Evolutionary conservation across 345 rosid genomes (phyloP).

Genomic region (Arabis alpina): DNA sequence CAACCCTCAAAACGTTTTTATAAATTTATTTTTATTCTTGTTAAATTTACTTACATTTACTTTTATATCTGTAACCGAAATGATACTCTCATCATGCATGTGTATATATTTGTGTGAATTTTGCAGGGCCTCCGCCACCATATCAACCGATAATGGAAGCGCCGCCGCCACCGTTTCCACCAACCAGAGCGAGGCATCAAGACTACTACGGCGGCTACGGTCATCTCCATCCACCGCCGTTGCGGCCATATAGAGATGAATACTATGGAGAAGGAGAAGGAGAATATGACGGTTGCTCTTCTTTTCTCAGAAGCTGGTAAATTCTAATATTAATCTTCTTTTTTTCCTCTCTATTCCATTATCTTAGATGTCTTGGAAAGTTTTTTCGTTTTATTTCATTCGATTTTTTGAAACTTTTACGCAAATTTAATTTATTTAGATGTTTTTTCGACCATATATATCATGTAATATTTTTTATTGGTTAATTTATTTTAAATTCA

Average conservation of each 20-base stretch:
- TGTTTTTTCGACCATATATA: too few species aligned
- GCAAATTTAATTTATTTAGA: too few species aligned
- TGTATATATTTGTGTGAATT: background rate
- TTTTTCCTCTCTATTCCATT: too few species aligned
- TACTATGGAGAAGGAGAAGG: conserved; percentile 36
- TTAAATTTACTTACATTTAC: background rate
- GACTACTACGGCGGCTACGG: conserved; percentile 29
- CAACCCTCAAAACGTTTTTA: background rate
- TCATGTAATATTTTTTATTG: too few species aligned
- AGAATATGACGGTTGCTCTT: conserved; percentile 37
- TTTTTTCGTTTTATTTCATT: too few species aligned
- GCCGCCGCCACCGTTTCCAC: conserved; percentile 38
- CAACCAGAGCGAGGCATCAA: conserved; percentile 30
- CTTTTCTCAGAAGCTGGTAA: conserved; percentile 42
- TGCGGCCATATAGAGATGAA: conserved; percentile 37
- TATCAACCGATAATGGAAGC: conserved; percentile 33
- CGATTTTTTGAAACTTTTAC: too few species aligned
- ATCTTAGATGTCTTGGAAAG: background rate
- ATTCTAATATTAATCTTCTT: background rate
- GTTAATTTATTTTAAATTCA: too few species aligned
- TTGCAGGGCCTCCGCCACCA: conserved; percentile 27
- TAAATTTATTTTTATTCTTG: background rate
- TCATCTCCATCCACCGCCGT: conserved; percentile 35
- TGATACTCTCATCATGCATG: background rate
- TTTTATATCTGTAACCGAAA: background rate